A percentile compares a stretch with the other conserved stretches of the same genome.
Conservation (phyloP, 106 monocot genomes). For the Allium fistulosum region DNA sequence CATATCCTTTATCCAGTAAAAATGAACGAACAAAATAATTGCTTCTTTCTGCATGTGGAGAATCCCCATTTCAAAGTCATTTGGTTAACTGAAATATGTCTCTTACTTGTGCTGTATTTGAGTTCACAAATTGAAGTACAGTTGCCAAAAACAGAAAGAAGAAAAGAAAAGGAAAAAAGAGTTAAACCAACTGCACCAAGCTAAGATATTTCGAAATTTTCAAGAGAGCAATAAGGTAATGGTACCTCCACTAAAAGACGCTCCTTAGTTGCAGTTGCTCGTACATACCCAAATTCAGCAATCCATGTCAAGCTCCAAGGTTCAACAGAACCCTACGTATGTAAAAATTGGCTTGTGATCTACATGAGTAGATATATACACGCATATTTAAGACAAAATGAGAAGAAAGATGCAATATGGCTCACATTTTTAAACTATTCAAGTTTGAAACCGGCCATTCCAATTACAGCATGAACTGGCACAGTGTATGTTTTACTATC, state of each 20-base stretch:
- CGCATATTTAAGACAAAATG: neutral
- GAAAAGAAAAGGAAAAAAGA: neutral
- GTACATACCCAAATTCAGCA: conserved; percentile 57
- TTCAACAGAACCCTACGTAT: conserved; percentile 8
- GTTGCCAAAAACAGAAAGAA: neutral
- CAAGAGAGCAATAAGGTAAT: neutral
- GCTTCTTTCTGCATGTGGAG: too few species aligned
- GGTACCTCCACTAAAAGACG: conserved; percentile 45
- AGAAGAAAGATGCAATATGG: neutral
- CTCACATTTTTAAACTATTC: conserved; percentile 45
- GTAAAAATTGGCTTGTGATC: neutral
- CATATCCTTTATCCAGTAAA: too few species aligned
- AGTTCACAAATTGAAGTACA: conserved; percentile 13
- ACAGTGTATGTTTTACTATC: conserved; percentile 42
- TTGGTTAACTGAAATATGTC: too few species aligned
- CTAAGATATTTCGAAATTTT: neutral
- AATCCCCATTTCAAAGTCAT: too few species aligned
- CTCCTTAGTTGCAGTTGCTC: conserved; percentile 38
- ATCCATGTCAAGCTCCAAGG: conserved; percentile 59
- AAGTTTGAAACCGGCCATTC: conserved; percentile 65
- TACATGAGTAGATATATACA: neutral
- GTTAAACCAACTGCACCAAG: neutral
- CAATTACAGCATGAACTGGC: conserved; percentile 65
- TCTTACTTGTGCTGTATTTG: too few species aligned
- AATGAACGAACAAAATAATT: too few species aligned